Evolutionary conservation across 306 rosid genomes (phyloP).

Genomic region (Malus domestica): DNA sequence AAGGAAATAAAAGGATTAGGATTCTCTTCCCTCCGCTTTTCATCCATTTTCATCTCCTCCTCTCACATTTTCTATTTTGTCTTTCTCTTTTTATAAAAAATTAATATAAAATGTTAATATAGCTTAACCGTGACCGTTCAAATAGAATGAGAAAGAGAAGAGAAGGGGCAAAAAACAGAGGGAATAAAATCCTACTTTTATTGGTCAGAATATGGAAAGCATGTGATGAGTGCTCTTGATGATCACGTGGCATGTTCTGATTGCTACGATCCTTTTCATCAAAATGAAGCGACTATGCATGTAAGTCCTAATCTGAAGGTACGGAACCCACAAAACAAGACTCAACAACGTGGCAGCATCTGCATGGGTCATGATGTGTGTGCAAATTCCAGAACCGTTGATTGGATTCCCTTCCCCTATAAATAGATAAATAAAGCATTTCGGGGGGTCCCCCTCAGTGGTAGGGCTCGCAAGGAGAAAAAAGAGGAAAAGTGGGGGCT

Average conservation of each 20-base stretch:
- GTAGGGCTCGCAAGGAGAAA: conserved; percentile 6
- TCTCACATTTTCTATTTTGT: too few species aligned
- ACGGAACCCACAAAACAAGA: background rate
- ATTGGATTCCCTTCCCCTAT: background rate
- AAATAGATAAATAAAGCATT: conserved; percentile 20
- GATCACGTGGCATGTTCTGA: background rate
- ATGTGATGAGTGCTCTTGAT: background rate
- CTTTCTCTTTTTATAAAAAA: too few species aligned
- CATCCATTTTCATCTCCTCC: too few species aligned
- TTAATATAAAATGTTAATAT: too few species aligned
- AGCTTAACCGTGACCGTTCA: too few species aligned
- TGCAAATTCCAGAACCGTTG: conserved; percentile 23
- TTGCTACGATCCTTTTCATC: background rate
- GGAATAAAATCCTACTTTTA: too few species aligned
- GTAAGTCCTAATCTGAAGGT: background rate
- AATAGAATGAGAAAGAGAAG: too few species aligned
- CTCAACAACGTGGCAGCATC: conserved; percentile 24
- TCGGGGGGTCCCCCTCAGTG: conserved; percentile 40
- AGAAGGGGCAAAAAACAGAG: too few species aligned
- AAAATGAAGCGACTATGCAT: background rate
- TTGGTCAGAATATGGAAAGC: background rate
- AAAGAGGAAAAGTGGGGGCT: conserved; percentile 58
- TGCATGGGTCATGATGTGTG: background rate
- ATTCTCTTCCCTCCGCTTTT: too few species aligned
- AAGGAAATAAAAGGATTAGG: background rate